Conservation (phyloP, 139 green algal genomes). For the Yamagishiella unicocca region DNA sequence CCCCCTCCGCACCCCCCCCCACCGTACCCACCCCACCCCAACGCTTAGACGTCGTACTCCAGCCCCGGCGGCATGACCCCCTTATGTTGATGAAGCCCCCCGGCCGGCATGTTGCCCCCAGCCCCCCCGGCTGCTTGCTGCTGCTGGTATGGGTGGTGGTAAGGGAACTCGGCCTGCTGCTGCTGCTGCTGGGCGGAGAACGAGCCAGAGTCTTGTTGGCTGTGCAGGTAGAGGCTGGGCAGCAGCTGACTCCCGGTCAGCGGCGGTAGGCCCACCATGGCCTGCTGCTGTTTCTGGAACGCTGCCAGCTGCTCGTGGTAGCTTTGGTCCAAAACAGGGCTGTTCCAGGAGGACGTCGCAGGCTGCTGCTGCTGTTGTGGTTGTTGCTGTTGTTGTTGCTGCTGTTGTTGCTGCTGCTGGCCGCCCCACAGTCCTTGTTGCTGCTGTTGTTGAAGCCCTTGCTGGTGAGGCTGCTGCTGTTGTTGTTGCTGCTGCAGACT, state of each 20-base stretch:
- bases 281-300: neutral
- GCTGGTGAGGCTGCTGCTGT: neutral
- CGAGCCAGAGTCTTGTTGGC: too few relatives aligned
- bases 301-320: neutral
- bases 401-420: conserved; percentile 11
- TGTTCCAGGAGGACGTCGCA: neutral
- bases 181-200: conserved; percentile 35
- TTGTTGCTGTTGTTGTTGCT: conserved; percentile 1
- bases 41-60: too few relatives aligned
- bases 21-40: too few relatives aligned
- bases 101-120: too few relatives aligned
- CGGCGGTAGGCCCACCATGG: too few relatives aligned
- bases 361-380: neutral
- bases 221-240: neutral
- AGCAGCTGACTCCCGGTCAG: too few relatives aligned
- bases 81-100: too few relatives aligned
- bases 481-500: neutral
- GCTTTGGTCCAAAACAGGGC: neutral
- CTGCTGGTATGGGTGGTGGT: too few relatives aligned
- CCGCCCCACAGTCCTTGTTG: neutral
- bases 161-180: too few relatives aligned
- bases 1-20: too few relatives aligned
- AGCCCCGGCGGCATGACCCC: too few relatives aligned
- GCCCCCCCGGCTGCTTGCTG: too few relatives aligned
- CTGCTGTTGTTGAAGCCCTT: neutral